Base-by-base conservation (phyloP, 768 basidiomycete genomes). In the Rhizopogon roseolus region DNA sequence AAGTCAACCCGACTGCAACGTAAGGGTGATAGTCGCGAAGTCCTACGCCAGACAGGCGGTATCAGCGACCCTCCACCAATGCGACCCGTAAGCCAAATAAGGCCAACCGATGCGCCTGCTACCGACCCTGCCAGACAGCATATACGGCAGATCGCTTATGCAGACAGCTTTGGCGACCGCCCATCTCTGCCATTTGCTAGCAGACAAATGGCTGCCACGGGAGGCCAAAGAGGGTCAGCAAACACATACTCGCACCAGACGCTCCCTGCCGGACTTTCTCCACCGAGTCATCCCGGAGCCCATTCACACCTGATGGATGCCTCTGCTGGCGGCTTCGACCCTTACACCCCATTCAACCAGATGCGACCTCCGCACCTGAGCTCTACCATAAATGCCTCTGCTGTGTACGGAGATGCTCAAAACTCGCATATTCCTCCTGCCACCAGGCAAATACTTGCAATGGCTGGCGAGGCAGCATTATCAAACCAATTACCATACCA, bases 171-270 rank as follows among this genome's bases (percentile, higher is more conserved):
- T 3, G 22, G 22, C 22, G 22, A 3, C 2, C 2, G 22, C 22
- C 3, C 22, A 22, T 22, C 81, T 1, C 66, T 36, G 10, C 5
- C 34, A 36, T 36, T 11, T 11, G 34, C 13, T 37, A 68, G 71
- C 36, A 76, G 75, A 41, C 73, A 77, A 28, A 86, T 85, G 64
- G 81, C 81, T 8, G 73, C 73, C 34, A 5, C 13, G 34, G 34
- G 29, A 8, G 29, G 29, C 29, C 29, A 32, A 32, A 32, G 2
- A 22, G 22, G 5, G 13, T 11, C 72, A 45, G 66, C 72, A 40
- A 52, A 66, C 63, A 54, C 22, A 22, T 22, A 22, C 61, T 60
- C 66, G 41, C 65, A 61, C 53, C 60, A 66, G 52, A 53, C 58
- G 25, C 59, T 58, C 48, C 64, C 59, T 10, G 54, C 44, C 25